Percentiles rank a stretch among this genome's conserved stretches.
phyloP scores from a whole-genome alignment of 352 stramenopile species.

The Phytophthora litchii region DNA sequence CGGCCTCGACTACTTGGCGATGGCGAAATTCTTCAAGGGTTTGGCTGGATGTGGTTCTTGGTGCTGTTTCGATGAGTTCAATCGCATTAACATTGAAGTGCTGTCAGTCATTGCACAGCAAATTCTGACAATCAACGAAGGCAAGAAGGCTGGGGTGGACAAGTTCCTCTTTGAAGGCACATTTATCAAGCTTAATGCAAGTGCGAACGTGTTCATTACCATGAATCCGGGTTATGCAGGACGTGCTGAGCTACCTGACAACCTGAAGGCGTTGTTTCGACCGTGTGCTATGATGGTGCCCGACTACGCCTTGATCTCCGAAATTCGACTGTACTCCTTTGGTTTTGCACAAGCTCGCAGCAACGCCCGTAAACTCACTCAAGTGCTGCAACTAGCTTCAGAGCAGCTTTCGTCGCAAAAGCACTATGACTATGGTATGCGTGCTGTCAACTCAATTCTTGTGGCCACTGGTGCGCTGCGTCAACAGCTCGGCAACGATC shows the following conservation, averaged over 20 bases:
- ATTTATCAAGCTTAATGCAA: slow-evolving; percentile 92
- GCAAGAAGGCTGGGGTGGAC: slow-evolving; percentile 88
- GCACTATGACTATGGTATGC: slow-evolving; percentile 97
- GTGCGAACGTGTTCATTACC: slow-evolving; percentile 94
- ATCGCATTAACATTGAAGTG: slow-evolving; percentile 96
- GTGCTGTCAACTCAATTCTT: slow-evolving; percentile 95
- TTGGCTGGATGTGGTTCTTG: slow-evolving; percentile 92
- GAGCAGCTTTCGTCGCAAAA: slow-evolving; percentile 94
- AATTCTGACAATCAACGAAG: slow-evolving; percentile 93
- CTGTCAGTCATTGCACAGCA: slow-evolving; percentile 95
- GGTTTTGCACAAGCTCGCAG: slow-evolving; percentile 90
- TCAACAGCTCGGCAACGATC: slow-evolving; percentile 89
- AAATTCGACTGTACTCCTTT: slow-evolving; percentile 94
- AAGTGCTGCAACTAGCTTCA: slow-evolving; percentile 92
- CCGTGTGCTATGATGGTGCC: slow-evolving; percentile 96
- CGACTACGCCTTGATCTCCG: slow-evolving; percentile 94
- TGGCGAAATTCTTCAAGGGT: slow-evolving; percentile 97
- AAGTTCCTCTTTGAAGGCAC: slow-evolving; percentile 95
- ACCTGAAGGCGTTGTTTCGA: slow-evolving; percentile 94
- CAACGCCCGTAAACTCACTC: slow-evolving; percentile 93
- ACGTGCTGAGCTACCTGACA: slow-evolving; percentile 93
- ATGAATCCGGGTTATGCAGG: slow-evolving; percentile 97
- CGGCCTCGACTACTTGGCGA: slow-evolving; percentile 92
- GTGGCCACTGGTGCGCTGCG: slow-evolving; percentile 92
- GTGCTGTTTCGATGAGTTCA: slow-evolving; percentile 96